Evolutionary conservation across 225 moss, liverwort and hornwort species (phyloP), one percentile per base, ranked within the genome.

Genomic region (Sphagnum tenellum): DNA sequence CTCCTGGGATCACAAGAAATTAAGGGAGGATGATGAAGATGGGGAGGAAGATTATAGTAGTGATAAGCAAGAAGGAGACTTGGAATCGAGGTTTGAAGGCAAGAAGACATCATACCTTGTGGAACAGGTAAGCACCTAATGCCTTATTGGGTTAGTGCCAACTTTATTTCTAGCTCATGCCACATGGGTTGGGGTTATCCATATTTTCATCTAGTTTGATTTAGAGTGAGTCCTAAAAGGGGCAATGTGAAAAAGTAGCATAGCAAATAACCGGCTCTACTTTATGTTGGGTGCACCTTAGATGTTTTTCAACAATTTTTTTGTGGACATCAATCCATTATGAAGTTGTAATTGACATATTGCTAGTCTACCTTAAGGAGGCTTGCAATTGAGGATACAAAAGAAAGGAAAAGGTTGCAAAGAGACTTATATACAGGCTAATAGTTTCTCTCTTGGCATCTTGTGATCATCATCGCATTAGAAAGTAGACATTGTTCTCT

Each of bases 61-160:
- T 63, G 96, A 86, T 52, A 88, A 88, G 59, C 81, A 79, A 76
- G 88, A 77, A 50, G 82, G 85, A 14, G 86, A 90, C 64, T 68
- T 93, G 50, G 88, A 80, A 71, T 78, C 90, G 72, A 85, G 74
- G 71, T 87, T 94, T 64, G 89, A 89, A 81, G 91, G 91, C 49
- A 88, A 87, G 67, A 83, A 83, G 65, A 87, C 91, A 68, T 94
- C 94, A 6, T 86, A 81, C 78, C 90, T 84, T 65, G 72, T 90
- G 63, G 86, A 90, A 67, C 79, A 89, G 75, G 85, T 89, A 68
- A 1, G 57, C 4, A 12, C 7, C 62, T 59, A 3, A 8, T 44
- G 56, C 49, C 44, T 44, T 49, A 61, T 46, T 45, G 2, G 46
- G 12, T 46, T 46, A 63, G 63, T 50, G 57, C 50, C 54, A 50